Evolutionary conservation across 2,329 filamentous ascomycete genomes (phyloP), one percentile per base, ranked within the genome.

Genomic region (Arthrobotrys musiformis): DNA sequence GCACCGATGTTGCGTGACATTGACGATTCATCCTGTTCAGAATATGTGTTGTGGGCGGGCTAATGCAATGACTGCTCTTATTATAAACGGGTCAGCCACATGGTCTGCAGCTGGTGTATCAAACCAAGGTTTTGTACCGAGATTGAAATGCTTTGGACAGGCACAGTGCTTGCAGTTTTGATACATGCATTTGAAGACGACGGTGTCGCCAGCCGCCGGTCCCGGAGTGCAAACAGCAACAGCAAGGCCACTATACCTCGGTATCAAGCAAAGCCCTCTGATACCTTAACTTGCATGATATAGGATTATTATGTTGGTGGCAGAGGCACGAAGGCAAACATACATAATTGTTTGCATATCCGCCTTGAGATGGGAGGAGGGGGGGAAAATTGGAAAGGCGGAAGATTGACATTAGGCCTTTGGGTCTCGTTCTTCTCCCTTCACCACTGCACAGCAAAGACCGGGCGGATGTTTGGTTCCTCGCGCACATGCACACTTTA

Each of bases 21-120:
- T 48, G 9, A 40, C 24, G 26, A 64, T 70, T 76, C 58, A 64
- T 76, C 64, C 64, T 48, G 30, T 40, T 52, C 50, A 26, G 72
- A 44, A 69, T 24, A 76, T 76, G 72, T 76, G 72, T 76, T 76
- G 70, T 40, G 28, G 22, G 44, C 40, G 60, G 28, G 7, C 19
- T n/a, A n/a, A 33, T 5, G 5, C 30, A 35, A 37, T 6, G 19
- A 19, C 19, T 19, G 19, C 28, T 22, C 11, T 40, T 37, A 46
- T 46, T 40, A 54, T 48, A 50, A 50, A 50, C 15, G 19, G 30
- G 48, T 28, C n/a, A 15, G 52, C 30, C n/a, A 15, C 15, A 19
- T 33, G 48, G 33, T 37, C 15, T 6, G 15, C 2, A 2, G 4
- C 17, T 26, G 46, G 19, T 56, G 22, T 40, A 44, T 40, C 35